Base-by-base conservation (phyloP, 805 yeast genomes). In the Zygoascus tannicola region DNA sequence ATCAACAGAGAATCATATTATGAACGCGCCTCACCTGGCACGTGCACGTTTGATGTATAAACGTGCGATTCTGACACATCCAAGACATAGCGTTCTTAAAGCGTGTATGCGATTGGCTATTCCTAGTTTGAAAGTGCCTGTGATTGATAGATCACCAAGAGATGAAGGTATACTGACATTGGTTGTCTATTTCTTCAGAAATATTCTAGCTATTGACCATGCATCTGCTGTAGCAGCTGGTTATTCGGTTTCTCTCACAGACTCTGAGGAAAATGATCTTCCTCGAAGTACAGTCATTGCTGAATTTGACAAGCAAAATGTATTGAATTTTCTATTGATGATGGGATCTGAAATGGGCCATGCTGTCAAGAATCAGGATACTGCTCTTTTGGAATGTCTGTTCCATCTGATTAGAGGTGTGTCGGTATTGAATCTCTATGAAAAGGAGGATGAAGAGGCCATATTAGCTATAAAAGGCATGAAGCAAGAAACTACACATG, bases 151-250 rank as follows among this genome's bases (percentile, higher is more conserved):
- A 47, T 76, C 76, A 2, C 68, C 78, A 0, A 67, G 85, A 32
- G 97, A 88, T 52, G 78, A 78, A 46, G 80, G 80, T 36, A 73
- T 88, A 12, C 60, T 92, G 39, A 76, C 81, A 44, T 68, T 90
- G 47, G 85, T 82, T 22, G 63, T 88, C 14, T 76, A 75, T 41
- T 76, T 92, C 56, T 71, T 87, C 49, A 71, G 95, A 49, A 92
- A 92, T 58, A 53, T 92, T n/a, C 64, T 84, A 5, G 72, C 77
- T 34, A 85, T 90, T 28, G 76, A 72, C 15, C 14, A 20, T 22
- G 3, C 22, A 4, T 15, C 40, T 8, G 30, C 42, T 3, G 35
- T 21, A 12, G 18, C 20, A 20, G 42, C 35, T 3, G 36, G 42
- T 5, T 39, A 39, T 20, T 22, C 37, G 7, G 32, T 23, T 19